Evolutionary conservation across 2,329 filamentous ascomycete species (phyloP), one percentile per base, ranked within the genome.

Genomic region (Rhinocladiella mackenziei): DNA sequence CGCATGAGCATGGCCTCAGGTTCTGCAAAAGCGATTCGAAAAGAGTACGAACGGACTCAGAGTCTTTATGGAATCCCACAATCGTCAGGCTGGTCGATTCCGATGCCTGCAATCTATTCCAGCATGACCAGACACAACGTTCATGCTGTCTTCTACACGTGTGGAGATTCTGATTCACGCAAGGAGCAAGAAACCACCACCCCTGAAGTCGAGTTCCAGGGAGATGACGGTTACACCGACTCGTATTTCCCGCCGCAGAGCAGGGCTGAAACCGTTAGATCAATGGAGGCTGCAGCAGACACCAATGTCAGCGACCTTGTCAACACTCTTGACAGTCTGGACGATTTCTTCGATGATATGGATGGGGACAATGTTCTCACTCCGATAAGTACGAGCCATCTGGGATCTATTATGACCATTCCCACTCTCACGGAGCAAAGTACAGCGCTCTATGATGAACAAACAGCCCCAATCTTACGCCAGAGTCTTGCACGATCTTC

Each of bases 1-100:
- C 81, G 92, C 28, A 98, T 98, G 94, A 97, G 91, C 65, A 96
- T 98, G 88, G 89, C 89, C 4, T 84, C 86, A 9, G 83, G 86
- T 1, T 88, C 89, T 2, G 92, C 89, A 0, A 84, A 86, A 56
- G 81, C 84, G 0, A 84, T 92, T 37, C 83, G 87, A 36, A 97
- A 96, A 62, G 89, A 97, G 65, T 97, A 95, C 57, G 91, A 95
- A 61, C 83, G 86, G 15, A 95, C 88, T 0, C 86, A 95, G 62
- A 96, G 89, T 59, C 69, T 98, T 23, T 98, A 97, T 62, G 94
- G 94, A 19, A 97, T 98, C 46, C 92, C 92, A 0, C 91, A 97
- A 62, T 83, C 89, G 15, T 92, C 87, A 11, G 92, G 92, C 2
- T 98, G 92, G 92, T 92, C 92, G 0, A 88, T 98, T 32, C 91